Base-by-base conservation (phyloP, 805 yeast genomes). In the Saturnispora zaruensis region DNA sequence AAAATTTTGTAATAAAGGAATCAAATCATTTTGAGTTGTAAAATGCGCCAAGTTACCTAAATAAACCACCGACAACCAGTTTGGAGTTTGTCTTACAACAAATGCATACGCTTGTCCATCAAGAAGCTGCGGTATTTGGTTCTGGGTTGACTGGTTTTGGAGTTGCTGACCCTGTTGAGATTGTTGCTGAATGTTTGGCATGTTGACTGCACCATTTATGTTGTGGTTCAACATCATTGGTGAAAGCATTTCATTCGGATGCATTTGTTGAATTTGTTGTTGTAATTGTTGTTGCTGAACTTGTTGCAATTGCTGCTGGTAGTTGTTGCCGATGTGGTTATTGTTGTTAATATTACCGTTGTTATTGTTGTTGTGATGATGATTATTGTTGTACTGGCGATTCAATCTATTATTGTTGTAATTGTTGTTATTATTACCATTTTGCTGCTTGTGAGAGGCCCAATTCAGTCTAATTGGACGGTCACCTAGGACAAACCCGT, bases 61-160 rank as follows among this genome's bases (percentile, higher is more conserved):
- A 63, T 88, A 88, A 28, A 88, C 93, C 5, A 96, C 87, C 6
- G 91, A 82, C 55, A 82, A 84, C 88, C 88, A 84, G 50, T 77
- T 74, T 41, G 96, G 95, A 6, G 93, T 73, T 66, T 85, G 90
- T 67, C 87, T 75, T 52, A 85, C 69, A 45, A 87, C 84, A 46
- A 78, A 70, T 48, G 86, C 93, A 62, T 79, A 85, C 44, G 79
- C 56, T 46, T 58, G 64, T 8, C 65, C 62, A 9, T 58, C 61
- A 41, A 48, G 42, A n/a, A 55, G 45, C 37, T 50, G 55, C 5
- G 49, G 51, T 40, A 47, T 46, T 30, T 34, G 28, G 9, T 24
- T 26, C 11, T 30, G 46, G n/a, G 20, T 37, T 20, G 34, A 34
- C 32, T 43, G 46, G 5, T 33, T 30, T 36, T 45, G 47, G 4